Percentiles rank a stretch among this genome's conserved stretches.
Evolutionary conservation across 2,329 filamentous ascomycete genomes (phyloP).

Genomic region (Colletotrichum sp.): DNA sequence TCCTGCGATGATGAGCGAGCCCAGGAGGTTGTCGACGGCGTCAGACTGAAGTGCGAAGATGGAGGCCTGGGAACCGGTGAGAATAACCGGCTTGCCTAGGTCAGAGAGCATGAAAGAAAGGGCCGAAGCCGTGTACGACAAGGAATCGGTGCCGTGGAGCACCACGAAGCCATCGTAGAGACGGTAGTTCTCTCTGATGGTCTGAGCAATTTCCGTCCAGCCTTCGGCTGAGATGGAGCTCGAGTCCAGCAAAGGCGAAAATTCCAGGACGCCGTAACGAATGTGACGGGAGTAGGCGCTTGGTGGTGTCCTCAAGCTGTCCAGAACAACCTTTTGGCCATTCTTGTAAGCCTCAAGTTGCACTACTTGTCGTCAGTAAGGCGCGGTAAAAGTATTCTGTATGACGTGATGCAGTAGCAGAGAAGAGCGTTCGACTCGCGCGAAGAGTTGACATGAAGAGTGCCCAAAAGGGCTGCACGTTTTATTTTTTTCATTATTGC

Average conservation of each 20-base stretch:
- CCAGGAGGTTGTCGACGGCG: constrained; percentile 87
- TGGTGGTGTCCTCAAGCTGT: constrained; percentile 78
- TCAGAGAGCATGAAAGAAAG: constrained; percentile 93
- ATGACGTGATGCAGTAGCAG: background rate
- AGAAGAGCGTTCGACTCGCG: background rate
- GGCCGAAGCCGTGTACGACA: constrained; percentile 88
- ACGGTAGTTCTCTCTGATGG: constrained; percentile 85
- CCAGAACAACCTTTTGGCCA: constrained; percentile 56
- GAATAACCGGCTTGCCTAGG: constrained; percentile 87
- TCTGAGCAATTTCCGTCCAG: constrained; percentile 83
- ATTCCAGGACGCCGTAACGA: constrained; percentile 85
- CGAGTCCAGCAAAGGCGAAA: constrained; percentile 83
- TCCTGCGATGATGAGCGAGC: constrained; percentile 86
- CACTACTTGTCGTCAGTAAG: constrained; percentile 34
- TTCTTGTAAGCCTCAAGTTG: constrained; percentile 57
- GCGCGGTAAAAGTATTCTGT: background rate
- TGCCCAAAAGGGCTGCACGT: background rate
- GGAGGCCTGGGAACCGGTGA: constrained; percentile 83
- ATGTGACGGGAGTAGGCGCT: constrained; percentile 83
- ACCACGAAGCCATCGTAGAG: constrained; percentile 91
- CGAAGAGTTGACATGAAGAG: background rate
- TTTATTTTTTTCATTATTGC: background rate
- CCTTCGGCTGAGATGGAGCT: constrained; percentile 87
- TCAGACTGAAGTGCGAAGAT: constrained; percentile 93
- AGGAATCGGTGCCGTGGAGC: constrained; percentile 87